Evolutionary conservation across 495 filamentous ascomycete genomes (phyloP).

Genomic region (Aspergillus indologenus): DNA sequence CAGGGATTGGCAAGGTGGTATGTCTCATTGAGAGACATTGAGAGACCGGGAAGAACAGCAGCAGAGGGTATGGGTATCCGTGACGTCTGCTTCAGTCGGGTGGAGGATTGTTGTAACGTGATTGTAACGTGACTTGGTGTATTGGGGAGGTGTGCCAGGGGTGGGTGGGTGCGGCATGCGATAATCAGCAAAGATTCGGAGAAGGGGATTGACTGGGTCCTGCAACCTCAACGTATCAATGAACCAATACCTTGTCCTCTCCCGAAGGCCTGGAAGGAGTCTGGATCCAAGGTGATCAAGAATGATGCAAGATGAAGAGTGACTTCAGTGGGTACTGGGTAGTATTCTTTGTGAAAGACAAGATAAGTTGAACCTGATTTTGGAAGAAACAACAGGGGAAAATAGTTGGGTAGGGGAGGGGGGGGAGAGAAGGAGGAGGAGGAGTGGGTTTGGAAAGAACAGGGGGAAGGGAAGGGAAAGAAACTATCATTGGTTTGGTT

Average conservation of each 20-base stretch:
- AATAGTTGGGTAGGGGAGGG: neutral
- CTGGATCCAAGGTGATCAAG: neutral
- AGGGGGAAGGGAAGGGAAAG: too few relatives aligned
- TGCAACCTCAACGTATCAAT: conserved; percentile 23
- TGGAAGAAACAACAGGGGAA: neutral
- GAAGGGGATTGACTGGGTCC: conserved; percentile 10
- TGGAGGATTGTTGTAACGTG: conserved; percentile 10
- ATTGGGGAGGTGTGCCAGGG: neutral
- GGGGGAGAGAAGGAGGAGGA: too few relatives aligned
- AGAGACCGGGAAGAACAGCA: conserved; percentile 8
- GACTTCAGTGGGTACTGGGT: neutral
- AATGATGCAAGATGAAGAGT: neutral
- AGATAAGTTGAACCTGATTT: neutral
- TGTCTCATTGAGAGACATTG: conserved; percentile 15
- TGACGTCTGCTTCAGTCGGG: neutral
- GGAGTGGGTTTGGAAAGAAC: too few relatives aligned
- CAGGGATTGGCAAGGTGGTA: conserved; percentile 23
- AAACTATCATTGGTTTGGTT: neutral
- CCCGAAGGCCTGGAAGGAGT: conserved; percentile 1
- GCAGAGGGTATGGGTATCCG: conserved; percentile 11
- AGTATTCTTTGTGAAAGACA: conserved; percentile 1
- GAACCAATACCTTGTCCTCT: neutral
- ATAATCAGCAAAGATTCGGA: conserved; percentile 10
- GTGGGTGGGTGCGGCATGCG: too few relatives aligned
- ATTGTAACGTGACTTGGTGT: conserved; percentile 18